Evolutionary conservation across 1,284 basidiomycete genomes (phyloP), one percentile per base, ranked within the genome.

Genomic region (Uromyces viciae-fabae): DNA sequence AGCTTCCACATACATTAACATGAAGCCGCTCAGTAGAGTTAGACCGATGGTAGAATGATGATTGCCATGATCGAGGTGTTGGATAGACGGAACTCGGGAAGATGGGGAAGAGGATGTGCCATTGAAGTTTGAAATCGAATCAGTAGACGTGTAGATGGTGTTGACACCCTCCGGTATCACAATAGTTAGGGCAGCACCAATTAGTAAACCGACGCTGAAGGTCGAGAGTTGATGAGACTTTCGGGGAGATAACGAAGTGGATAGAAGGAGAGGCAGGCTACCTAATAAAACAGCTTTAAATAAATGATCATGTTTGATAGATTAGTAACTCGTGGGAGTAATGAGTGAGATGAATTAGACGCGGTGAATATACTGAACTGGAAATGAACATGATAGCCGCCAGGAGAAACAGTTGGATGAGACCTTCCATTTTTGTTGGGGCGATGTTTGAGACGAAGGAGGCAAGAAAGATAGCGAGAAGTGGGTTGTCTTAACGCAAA

Each of bases 121-220:
- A 22, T 60, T 25, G 56, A 60, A 25, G 19, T 60, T 60, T 11
- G 28, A 60, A 25, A 9, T 22, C 28, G 5, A 11, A 31, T 71
- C 15, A 36, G 40, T 40, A 38, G 72, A 68, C 22, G 7, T 17
- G 33, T 71, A 79, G 42, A 60, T 68, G 15, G 76, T 68, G 19
- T 81, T 81, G 56, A 82, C 64, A 9, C 82, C 84, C 69, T 97
- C 94, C 28, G 94, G 94, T 79, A 97, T 92, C 84, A 97, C 93
- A 40, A 97, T 91, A 14, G 93, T 93, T 83, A 97, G 87, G 0
- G 94, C 94, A 7, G 94, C 92, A 19, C 94, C 94, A 33, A 96
- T 89, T 33, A 97, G 88, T 25, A 97, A 87, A n/a, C 94, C 94
- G 40, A 92, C 92, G 31, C 93, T 92, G 33, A 94, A 86, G 49